Evolutionary conservation across 2,329 filamentous ascomycete species (phyloP).

Genomic region (Aspergillus neoniger): DNA sequence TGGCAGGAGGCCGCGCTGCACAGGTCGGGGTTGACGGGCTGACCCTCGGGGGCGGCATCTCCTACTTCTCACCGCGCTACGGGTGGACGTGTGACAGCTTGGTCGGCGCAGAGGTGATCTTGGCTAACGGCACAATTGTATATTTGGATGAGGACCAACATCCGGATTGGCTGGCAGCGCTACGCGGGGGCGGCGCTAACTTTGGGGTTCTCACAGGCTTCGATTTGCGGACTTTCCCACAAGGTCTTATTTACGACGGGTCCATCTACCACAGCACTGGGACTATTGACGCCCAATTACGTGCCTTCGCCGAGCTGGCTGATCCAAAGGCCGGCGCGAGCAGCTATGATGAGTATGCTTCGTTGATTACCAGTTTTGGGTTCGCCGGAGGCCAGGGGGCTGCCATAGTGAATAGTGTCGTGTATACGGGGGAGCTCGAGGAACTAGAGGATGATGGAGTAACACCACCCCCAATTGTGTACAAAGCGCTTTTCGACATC

Average conservation of each 20-base stretch:
- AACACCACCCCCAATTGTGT: no score
- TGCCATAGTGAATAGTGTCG: neutral
- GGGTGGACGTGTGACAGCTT: slow-evolving; percentile 34
- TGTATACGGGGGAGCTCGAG: neutral
- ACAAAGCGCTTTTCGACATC: neutral
- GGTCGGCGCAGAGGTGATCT: slow-evolving; percentile 45
- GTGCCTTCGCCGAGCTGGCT: neutral
- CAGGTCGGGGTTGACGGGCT: slow-evolving; percentile 32
- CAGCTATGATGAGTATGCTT: slow-evolving; percentile 1
- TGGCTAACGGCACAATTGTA: slow-evolving; percentile 48
- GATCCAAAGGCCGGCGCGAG: neutral
- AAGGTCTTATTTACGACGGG: slow-evolving; percentile 42
- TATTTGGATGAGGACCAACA: slow-evolving; percentile 42
- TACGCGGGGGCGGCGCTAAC: slow-evolving; percentile 34
- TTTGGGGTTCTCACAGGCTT: slow-evolving; percentile 38
- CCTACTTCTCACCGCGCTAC: slow-evolving; percentile 17
- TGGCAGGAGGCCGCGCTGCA: slow-evolving; percentile 26
- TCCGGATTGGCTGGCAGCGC: slow-evolving; percentile 18
- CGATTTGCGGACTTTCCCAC: slow-evolving; percentile 13
- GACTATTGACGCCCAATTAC: neutral
- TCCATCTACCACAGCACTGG: slow-evolving; percentile 30
- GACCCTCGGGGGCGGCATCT: slow-evolving; percentile 20
- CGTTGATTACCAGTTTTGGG: neutral
- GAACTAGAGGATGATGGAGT: neutral
- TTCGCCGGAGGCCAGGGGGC: neutral